Evolutionary conservation across 257 asterid genomes (phyloP).

Genomic region (Nicotiana benthamiana): DNA sequence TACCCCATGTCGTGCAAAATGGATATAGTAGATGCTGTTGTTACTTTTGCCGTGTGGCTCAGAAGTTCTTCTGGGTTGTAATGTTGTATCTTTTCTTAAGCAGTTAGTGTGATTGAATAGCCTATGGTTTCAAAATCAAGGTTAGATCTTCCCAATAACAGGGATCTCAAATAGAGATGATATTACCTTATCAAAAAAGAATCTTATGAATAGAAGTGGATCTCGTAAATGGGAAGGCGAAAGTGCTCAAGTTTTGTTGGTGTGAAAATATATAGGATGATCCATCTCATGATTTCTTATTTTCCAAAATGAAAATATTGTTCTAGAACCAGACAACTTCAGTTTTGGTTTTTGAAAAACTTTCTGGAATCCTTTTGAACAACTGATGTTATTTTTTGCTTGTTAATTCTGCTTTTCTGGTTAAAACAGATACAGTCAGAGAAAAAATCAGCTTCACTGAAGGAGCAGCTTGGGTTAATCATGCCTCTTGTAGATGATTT

Average conservation of each 20-base stretch:
- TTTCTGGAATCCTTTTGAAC: not conserved
- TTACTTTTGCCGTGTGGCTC: not conserved
- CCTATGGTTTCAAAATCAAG: no score
- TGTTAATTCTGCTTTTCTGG: slow-evolving; percentile 10
- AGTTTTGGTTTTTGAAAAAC: not conserved
- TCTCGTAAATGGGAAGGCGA: not conserved
- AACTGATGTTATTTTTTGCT: slow-evolving; percentile 2
- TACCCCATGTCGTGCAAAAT: not conserved
- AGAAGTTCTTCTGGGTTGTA: not conserved
- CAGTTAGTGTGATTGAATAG: not conserved
- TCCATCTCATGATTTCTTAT: not conserved
- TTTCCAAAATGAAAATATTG: no score
- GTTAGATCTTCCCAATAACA: not conserved
- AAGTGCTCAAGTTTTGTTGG: not conserved
- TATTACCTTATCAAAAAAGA: no score
- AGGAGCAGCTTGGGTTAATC: slow-evolving; percentile 66
- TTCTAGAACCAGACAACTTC: not conserved
- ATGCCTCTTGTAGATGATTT: slow-evolving; percentile 69
- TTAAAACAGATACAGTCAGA: slow-evolving; percentile 44
- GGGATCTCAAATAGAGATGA: not conserved
- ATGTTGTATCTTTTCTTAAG: not conserved
- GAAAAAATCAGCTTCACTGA: slow-evolving; percentile 51
- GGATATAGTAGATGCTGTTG: not conserved
- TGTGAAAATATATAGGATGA: not conserved
- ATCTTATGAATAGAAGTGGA: no score